Evolutionary conservation across 2,329 filamentous ascomycete genomes (phyloP).

Genomic region (Fusarium sp.): DNA sequence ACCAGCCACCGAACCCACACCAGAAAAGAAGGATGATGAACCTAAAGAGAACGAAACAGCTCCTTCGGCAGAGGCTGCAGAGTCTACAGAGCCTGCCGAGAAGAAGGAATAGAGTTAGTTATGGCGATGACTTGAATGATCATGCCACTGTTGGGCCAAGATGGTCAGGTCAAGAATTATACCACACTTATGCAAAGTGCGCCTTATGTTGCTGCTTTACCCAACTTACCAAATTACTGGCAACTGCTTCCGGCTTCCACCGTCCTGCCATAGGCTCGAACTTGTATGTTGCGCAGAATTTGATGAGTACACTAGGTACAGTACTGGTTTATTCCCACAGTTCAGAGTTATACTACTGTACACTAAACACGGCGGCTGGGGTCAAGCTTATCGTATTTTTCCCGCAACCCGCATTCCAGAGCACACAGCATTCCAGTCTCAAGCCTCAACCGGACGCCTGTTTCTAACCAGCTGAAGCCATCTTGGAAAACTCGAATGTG

Average conservation of each 20-base stretch:
- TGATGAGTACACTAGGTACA: background rate
- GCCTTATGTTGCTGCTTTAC: background rate
- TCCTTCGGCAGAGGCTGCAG: constrained; percentile 24
- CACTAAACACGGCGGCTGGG: constrained; percentile 2
- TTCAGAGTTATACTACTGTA: background rate
- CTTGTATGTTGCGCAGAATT: background rate
- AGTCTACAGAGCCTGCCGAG: constrained; percentile 28
- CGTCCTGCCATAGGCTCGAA: background rate
- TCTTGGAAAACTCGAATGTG: background rate
- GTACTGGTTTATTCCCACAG: background rate
- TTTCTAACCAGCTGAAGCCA: background rate
- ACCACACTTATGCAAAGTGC: constrained; percentile 22
- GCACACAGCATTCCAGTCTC: constrained; percentile 10
- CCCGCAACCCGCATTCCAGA: constrained; percentile 25
- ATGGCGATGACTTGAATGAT: constrained; percentile 1
- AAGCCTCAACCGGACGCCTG: constrained; percentile 1
- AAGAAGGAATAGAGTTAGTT: constrained; percentile 38
- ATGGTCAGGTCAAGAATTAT: constrained; percentile 11
- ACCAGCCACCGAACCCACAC: constrained; percentile 15
- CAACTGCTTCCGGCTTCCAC: background rate
- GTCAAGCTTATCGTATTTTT: constrained; percentile 13
- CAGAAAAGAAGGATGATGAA: constrained; percentile 28
- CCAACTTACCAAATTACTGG: background rate
- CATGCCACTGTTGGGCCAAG: constrained; percentile 7
- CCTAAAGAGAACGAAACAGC: constrained; percentile 26